phyloP scores from a whole-genome alignment of 2,329 filamentous ascomycete genomes.

The Phialophora tarda region DNA sequence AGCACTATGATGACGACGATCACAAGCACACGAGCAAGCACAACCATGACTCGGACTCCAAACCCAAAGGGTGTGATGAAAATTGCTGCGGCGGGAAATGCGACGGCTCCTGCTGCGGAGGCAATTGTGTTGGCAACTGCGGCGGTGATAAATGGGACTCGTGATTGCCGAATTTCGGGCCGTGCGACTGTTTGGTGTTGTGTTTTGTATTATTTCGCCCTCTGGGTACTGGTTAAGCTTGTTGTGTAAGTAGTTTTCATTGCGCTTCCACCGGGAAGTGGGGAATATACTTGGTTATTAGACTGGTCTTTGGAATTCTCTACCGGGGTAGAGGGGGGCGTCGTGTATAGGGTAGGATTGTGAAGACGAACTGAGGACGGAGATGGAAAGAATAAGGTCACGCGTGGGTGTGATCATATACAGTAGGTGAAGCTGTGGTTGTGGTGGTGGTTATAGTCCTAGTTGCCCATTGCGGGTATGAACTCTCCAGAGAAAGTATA shows the following conservation, averaged over 20 bases:
- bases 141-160: neutral
- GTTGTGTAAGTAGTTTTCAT: neutral
- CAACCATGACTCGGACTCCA: neutral
- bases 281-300: neutral
- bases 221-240: neutral
- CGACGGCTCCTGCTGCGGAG: neutral
- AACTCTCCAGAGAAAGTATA: too few species aligned
- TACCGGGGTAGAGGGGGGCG: too few species aligned
- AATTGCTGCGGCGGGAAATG: neutral
- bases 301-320: too few species aligned
- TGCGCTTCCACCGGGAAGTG: neutral
- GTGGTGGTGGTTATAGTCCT: too few species aligned
- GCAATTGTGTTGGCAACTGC: constrained; percentile 8
- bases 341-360: too few species aligned
- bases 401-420: too few species aligned
- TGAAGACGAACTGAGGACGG: too few species aligned
- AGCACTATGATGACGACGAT: neutral
- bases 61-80: neutral
- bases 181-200: neutral
- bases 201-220: neutral
- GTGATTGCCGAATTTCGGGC: neutral
- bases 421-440: too few species aligned
- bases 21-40: neutral
- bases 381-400: too few species aligned
- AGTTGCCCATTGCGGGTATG: too few species aligned